Evolutionary conservation across 345 rosid genomes (phyloP).

Genomic region (Punica granatum): DNA sequence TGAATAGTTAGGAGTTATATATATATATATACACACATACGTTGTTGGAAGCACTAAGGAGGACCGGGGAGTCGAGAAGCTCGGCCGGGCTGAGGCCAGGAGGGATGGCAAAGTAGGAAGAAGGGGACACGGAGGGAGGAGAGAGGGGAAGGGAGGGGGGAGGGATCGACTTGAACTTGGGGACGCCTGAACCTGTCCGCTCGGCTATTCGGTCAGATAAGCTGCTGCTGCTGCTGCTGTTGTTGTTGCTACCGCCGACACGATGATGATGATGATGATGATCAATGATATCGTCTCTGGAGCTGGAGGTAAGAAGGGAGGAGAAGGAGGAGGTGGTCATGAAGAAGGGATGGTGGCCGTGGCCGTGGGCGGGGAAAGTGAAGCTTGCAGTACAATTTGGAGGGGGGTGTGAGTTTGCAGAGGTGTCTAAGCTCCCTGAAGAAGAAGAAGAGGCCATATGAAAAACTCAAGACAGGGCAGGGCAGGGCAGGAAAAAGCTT

Average conservation of each 20-base stretch:
- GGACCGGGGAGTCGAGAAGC: slow-evolving; percentile 83
- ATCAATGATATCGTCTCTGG: slow-evolving; percentile 37
- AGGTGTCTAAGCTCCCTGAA: slow-evolving; percentile 31
- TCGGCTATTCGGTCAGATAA: slow-evolving; percentile 40
- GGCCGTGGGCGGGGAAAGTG: background rate
- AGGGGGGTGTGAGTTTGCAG: slow-evolving; percentile 2
- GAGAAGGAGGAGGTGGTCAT: slow-evolving; percentile 30
- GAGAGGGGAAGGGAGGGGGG: slow-evolving; percentile 83
- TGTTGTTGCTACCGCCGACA: too few species aligned
- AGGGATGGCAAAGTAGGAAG: slow-evolving; percentile 74
- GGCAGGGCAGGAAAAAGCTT: background rate
- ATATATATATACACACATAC: too few species aligned
- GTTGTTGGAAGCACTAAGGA: slow-evolving; percentile 57
- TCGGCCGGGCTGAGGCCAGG: slow-evolving; percentile 73
- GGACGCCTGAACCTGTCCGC: slow-evolving; percentile 61
- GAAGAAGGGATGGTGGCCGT: slow-evolving; percentile 9
- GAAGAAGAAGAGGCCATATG: slow-evolving; percentile 20
- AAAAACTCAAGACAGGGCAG: background rate
- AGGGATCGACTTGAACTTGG: slow-evolving; percentile 72
- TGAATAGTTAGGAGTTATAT: too few species aligned
- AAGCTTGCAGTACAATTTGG: background rate
- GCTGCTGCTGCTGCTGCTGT: slow-evolving; percentile 10
- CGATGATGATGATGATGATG: too few species aligned
- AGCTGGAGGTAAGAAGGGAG: too few species aligned
- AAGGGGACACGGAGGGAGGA: slow-evolving; percentile 57